Conservation (phyloP, 495 filamentous ascomycete genomes). For the Xylaria grammica region DNA sequence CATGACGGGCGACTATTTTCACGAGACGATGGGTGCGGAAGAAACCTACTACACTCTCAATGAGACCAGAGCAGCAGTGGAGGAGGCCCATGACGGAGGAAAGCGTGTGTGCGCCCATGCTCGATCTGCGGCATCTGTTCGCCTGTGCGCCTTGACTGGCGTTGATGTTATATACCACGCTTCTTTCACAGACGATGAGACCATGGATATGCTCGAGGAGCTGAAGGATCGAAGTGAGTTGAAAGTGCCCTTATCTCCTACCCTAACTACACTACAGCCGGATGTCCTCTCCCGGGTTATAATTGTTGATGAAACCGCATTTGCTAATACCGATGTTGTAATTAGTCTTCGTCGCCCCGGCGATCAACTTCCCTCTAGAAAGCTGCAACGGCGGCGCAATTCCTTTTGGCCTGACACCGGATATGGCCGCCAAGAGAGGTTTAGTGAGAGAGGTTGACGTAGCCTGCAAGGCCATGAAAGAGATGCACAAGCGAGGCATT, state of each 20-base stretch:
- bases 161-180: constrained; percentile 63
- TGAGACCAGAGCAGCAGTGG: constrained; percentile 57
- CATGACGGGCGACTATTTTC: constrained; percentile 57
- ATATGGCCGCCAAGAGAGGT: constrained; percentile 51
- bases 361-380: constrained; percentile 52
- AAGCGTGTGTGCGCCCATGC: constrained; percentile 57
- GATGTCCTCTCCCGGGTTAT: not conserved
- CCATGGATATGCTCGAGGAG: constrained; percentile 55
- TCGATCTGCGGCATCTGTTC: constrained; percentile 54
- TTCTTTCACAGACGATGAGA: constrained; percentile 53
- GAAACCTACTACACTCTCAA: constrained; percentile 57
- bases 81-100: constrained; percentile 53
- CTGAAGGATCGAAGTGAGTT: constrained; percentile 34
- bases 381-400: constrained; percentile 44
- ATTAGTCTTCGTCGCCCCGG: constrained; percentile 51
- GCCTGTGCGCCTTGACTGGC: constrained; percentile 49
- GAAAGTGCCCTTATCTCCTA: not conserved
- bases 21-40: constrained; percentile 48
- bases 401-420: constrained; percentile 51
- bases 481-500: constrained; percentile 57
- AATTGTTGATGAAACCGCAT: not conserved
- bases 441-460: constrained; percentile 51
- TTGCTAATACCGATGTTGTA: constrained; percentile 20
- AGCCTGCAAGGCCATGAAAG: constrained; percentile 46
- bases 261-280: not conserved